Base-by-base conservation (phyloP, 768 basidiomycete species). In the Leucocoprinus leucothites region DNA sequence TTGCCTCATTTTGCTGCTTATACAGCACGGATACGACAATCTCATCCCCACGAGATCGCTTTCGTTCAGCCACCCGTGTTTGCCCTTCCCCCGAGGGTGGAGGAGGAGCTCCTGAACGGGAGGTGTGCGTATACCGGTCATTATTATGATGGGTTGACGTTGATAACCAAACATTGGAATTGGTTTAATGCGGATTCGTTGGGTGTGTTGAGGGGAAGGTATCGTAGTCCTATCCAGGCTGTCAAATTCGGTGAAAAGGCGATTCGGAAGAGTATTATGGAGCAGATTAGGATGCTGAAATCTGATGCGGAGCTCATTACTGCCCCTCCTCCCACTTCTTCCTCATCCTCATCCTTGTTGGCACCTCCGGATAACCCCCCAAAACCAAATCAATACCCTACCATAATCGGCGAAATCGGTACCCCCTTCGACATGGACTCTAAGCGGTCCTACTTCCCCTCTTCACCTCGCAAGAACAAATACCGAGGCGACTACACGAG, bases 161-260 rank as follows among this genome's bases (percentile, higher is more conserved):
- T 98, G 40, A 76, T 98, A n/a, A 90, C 91, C 31, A 79, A 91
- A 34, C 91, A 94, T 63, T 94, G 91, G 92, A 88, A 94, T 65
- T 87, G 87, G 86, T 89, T 93, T 79, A 98, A 98, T 63, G 94
- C 93, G 1, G 94, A 98, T 69, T 94, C 95, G 1, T 72, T 99
- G 0, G 97, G 96, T 1, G 66, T 98, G n/a, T 69, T 99, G 31
- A 76, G 96, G 18, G 91, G 93, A 8, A 89, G 89, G 62, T 89
- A 96, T 65, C 74, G 76, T 9, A 79, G 75, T 49, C 75, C 82
- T 1, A 58, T 91, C 7, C 82, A 85, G 47, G 90, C 90, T 1
- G 82, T 92, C 46, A 86, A 84, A 64, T 73, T 98, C 36, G 96
- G 96, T n/a, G 86, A 92, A 61, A 57, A 68, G 0, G 87, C 89